These are phyloP conservation scores for Helminthosporium solani DNA, from an alignment of 2,329 filamentous ascomycete species.

Conservation along the genomic window DNA sequence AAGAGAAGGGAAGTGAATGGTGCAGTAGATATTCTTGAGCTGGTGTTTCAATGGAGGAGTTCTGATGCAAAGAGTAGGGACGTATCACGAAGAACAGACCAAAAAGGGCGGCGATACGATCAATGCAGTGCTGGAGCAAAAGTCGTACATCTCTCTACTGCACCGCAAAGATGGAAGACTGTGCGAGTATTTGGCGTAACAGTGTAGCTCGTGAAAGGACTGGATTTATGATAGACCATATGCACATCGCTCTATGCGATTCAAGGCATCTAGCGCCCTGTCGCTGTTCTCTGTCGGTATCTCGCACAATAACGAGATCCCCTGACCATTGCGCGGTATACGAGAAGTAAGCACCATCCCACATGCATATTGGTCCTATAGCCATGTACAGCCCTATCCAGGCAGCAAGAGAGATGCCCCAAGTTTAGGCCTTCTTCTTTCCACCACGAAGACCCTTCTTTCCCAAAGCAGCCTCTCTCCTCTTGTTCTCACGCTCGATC, in stretches of 20 bases:
- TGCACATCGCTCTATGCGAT: conserved; percentile 5
- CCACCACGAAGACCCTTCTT: conserved; percentile 46
- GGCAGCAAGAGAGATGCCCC: background rate
- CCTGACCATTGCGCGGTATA: conserved; percentile 24
- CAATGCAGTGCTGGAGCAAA: too few relatives aligned
- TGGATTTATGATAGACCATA: background rate
- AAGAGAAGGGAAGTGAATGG: too few relatives aligned
- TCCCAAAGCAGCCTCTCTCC: conserved; percentile 48
- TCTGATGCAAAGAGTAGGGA: background rate
- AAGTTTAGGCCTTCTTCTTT: conserved; percentile 43
- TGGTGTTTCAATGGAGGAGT: background rate
- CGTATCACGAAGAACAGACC: too few relatives aligned
- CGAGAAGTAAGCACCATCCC: conserved; percentile 28
- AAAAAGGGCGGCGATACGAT: background rate
- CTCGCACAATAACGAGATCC: conserved; percentile 9
- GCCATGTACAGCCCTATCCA: background rate
- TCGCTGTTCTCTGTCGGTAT: conserved; percentile 8
- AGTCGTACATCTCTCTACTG: too few relatives aligned
- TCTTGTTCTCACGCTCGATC: conserved; percentile 50
- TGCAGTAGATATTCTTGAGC: too few relatives aligned
- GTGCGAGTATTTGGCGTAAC: background rate
- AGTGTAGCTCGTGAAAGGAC: background rate
- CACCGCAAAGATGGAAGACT: too few relatives aligned
- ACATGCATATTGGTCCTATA: conserved; percentile 7
- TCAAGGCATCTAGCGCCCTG: conserved; percentile 6